Conservation (phyloP, 495 filamentous ascomycete genomes). For the Penicillium manginii region DNA sequence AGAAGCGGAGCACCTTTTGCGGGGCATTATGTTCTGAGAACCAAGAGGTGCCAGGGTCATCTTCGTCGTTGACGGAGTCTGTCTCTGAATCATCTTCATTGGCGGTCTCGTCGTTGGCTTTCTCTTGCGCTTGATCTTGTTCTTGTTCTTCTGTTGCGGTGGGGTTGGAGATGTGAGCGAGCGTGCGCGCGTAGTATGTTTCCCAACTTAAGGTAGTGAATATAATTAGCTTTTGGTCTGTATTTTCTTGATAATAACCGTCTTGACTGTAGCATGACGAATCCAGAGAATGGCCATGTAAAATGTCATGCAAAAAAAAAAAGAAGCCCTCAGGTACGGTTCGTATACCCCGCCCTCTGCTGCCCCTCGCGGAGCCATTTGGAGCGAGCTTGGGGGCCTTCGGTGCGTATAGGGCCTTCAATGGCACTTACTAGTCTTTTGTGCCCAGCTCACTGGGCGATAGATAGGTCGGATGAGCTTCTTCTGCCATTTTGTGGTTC, state of each 20-base stretch:
- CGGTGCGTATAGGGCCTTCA: slow-evolving; percentile 7
- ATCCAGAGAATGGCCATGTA: neutral
- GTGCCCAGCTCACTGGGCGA: slow-evolving; percentile 57
- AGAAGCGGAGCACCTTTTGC: slow-evolving; percentile 50
- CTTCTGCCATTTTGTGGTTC: slow-evolving; percentile 29
- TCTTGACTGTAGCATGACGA: neutral
- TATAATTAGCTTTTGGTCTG: neutral
- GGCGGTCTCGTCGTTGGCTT: slow-evolving; percentile 13
- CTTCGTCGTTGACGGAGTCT: slow-evolving; percentile 42
- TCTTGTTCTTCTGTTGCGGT: neutral
- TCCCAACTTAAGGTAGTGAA: slow-evolving; percentile 39
- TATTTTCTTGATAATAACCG: neutral
- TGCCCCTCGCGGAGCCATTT: neutral
- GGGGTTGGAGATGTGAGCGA: slow-evolving; percentile 39
- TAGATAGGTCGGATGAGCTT: slow-evolving; percentile 45
- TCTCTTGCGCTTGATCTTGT: slow-evolving; percentile 5
- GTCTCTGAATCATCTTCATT: slow-evolving; percentile 4
- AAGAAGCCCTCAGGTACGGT: neutral
- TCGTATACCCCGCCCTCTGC: neutral
- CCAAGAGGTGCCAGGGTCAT: slow-evolving; percentile 55
- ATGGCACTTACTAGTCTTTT: slow-evolving; percentile 54
- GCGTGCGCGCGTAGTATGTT: slow-evolving; percentile 49
- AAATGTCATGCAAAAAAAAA: no score
- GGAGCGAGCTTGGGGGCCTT: neutral
- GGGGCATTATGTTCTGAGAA: slow-evolving; percentile 57